Evolutionary conservation across 2,329 filamentous ascomycete genomes (phyloP).

Genomic region (Colletotrichum endophyticum): DNA sequence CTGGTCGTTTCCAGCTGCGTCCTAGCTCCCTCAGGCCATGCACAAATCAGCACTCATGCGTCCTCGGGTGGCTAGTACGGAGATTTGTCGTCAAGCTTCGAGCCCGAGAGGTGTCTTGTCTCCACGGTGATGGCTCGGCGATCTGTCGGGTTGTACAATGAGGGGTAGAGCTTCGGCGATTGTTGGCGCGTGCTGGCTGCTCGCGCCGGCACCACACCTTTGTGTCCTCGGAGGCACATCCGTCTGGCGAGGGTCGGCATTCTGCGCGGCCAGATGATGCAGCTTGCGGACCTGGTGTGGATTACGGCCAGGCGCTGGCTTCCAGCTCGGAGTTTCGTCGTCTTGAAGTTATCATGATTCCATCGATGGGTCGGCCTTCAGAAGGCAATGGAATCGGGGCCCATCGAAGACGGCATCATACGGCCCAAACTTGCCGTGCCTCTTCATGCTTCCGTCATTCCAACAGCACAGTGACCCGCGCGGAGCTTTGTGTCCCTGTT

Average conservation of each 20-base stretch:
- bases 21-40: neutral
- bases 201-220: neutral
- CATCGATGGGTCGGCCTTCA: neutral
- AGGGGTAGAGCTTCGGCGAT: constrained; percentile 5
- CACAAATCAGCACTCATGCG: constrained; percentile 2
- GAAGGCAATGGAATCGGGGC: neutral
- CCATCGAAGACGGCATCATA: neutral
- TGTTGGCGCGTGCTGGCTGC: neutral
- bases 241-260: neutral
- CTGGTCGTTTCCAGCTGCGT: neutral
- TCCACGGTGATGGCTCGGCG: constrained; percentile 15
- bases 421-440: neutral
- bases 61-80: neutral
- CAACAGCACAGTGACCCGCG: neutral
- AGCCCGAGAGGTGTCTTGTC: neutral
- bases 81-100: constrained; percentile 20
- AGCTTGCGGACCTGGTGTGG: neutral
- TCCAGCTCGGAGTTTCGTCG: neutral
- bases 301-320: neutral
- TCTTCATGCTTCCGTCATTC: constrained; percentile 4
- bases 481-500: neutral
- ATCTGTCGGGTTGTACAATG: constrained; percentile 13
- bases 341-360: neutral
- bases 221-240: neutral
- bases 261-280: neutral